A percentile compares a stretch with the other conserved stretches of the same genome.
phyloP scores from a whole-genome alignment of 257 asterid species.

The Galeopsis tetrahit region DNA sequence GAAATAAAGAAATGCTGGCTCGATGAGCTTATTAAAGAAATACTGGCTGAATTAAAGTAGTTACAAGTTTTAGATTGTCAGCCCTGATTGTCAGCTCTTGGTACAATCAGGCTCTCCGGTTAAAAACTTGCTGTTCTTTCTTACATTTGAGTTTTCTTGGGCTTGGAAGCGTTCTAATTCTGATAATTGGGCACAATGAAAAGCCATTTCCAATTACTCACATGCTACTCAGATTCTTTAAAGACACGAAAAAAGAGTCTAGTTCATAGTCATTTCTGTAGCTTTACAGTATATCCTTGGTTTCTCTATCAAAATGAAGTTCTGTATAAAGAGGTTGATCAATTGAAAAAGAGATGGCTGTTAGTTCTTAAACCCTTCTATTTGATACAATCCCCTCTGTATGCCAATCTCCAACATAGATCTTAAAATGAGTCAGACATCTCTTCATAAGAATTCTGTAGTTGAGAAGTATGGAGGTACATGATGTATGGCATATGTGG shows the following conservation, averaged over 20 bases:
- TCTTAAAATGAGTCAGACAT: conserved; percentile 15
- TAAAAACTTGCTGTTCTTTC: not conserved
- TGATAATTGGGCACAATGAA: not conserved
- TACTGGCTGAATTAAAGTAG: not conserved
- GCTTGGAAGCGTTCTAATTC: not conserved
- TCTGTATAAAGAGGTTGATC: conserved; percentile 5
- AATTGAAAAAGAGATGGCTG: conserved; percentile 9
- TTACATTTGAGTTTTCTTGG: not conserved
- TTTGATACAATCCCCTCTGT: not conserved
- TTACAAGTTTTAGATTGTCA: conserved; percentile 11
- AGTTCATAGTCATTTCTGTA: not conserved
- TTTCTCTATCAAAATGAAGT: not conserved
- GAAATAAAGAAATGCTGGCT: not conserved
- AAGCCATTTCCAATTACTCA: not conserved
- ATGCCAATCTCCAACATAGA: not conserved
- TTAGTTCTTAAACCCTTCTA: not conserved
- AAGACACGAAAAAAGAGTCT: not conserved
- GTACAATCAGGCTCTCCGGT: not conserved
- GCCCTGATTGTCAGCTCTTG: not conserved
- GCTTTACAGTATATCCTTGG: not conserved
- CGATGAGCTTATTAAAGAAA: not conserved
- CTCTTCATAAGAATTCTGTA: not conserved
- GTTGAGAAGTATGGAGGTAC: conserved; percentile 11
- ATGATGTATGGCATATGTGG: not conserved
- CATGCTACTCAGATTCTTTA: not conserved